Conservation (phyloP, 2,329 filamentous ascomycete species). For the Botrytis porri region DNA sequence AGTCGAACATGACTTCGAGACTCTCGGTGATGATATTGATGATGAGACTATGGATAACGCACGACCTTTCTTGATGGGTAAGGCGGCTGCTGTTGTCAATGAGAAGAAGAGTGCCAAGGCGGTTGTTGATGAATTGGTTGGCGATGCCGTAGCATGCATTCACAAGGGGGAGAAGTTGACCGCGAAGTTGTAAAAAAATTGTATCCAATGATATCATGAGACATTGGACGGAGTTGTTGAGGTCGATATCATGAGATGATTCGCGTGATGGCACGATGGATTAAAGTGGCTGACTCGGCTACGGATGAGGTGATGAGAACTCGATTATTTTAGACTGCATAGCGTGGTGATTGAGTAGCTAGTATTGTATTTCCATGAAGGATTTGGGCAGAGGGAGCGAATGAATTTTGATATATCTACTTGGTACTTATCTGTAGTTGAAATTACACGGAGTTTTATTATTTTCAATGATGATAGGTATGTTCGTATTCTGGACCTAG, state of each 20-base stretch:
- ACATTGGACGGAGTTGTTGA: background rate
- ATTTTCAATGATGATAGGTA: background rate
- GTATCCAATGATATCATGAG: background rate
- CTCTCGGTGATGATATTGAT: conserved; percentile 65
- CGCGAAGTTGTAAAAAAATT: conserved; percentile 58
- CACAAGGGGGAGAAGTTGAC: conserved; percentile 66
- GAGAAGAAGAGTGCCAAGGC: conserved; percentile 88
- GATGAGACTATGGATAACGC: conserved; percentile 88
- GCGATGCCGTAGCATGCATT: conserved; percentile 71
- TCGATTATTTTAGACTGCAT: background rate
- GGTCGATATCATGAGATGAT: background rate
- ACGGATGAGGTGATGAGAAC: background rate
- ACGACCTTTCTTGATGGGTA: conserved; percentile 91
- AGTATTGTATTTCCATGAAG: background rate
- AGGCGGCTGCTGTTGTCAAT: conserved; percentile 89
- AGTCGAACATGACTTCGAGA: conserved; percentile 91
- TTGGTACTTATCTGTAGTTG: background rate
- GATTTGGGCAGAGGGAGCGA: background rate
- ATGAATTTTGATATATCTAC: background rate
- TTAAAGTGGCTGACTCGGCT: background rate
- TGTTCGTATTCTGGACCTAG: no score
- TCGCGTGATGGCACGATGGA: background rate
- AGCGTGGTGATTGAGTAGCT: background rate
- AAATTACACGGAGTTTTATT: background rate
- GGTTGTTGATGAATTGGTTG: conserved; percentile 91